phyloP scores from a whole-genome alignment of 2,329 filamentous ascomycete species.

The Colletotrichum filicis region DNA sequence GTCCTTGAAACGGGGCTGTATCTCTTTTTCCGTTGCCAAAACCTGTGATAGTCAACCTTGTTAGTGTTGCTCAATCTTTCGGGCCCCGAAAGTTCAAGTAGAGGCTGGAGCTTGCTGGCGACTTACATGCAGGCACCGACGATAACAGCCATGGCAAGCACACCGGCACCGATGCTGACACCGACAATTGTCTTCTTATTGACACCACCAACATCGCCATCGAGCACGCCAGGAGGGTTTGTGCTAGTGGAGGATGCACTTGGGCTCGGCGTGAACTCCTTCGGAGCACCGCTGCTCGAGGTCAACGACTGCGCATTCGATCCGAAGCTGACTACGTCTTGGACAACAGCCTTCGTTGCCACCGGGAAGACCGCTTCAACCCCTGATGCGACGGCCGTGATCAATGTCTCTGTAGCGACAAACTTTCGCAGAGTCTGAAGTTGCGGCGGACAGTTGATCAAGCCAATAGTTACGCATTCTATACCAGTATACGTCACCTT shows the following conservation, averaged over 20 bases:
- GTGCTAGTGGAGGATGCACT: not conserved
- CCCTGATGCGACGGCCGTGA: conserved; percentile 53
- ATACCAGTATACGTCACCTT: conserved; percentile 53
- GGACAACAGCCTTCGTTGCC: not conserved
- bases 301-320: not conserved
- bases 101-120: too few species aligned
- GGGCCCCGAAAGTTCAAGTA: too few species aligned
- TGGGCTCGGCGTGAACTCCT: conserved; percentile 4
- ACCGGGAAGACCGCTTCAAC: conserved; percentile 49
- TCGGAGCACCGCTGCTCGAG: conserved; percentile 1
- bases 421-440: conserved; percentile 56
- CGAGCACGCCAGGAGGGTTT: conserved; percentile 31
- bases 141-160: conserved; percentile 49
- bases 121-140: conserved; percentile 36
- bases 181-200: conserved; percentile 60
- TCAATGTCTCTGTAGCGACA: conserved; percentile 50
- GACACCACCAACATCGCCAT: conserved; percentile 45
- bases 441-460: conserved; percentile 62
- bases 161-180: conserved; percentile 57
- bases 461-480: conserved; percentile 52
- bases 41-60: not conserved
- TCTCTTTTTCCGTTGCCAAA: not conserved
- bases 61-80: not conserved
- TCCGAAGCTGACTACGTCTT: conserved; percentile 18
- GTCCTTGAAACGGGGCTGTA: not conserved